Evolutionary conservation across 768 basidiomycete species (phyloP).

Genomic region (Leccinellum albellum): DNA sequence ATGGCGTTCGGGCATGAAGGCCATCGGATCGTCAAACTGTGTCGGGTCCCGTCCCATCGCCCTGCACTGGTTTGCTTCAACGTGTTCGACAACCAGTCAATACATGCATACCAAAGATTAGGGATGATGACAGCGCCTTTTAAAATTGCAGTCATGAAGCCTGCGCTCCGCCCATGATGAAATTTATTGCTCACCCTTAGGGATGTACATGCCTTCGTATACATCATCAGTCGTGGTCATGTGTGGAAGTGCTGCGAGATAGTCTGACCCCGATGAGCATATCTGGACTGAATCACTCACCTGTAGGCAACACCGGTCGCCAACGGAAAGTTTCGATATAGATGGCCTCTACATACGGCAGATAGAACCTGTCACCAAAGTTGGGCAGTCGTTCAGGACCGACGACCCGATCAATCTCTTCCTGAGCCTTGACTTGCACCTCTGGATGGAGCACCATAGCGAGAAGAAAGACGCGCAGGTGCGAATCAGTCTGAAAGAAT

Average conservation of each 20-base stretch:
- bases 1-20: conserved; percentile 57
- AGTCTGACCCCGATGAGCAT: background rate
- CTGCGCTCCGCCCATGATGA: background rate
- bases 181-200: conserved; percentile 18
- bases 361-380: conserved; percentile 21
- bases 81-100: background rate
- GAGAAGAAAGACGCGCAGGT: conserved; percentile 27
- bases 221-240: conserved; percentile 23
- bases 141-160: background rate
- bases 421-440: conserved; percentile 29
- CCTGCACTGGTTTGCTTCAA: conserved; percentile 25
- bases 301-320: conserved; percentile 25
- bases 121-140: conserved; percentile 21
- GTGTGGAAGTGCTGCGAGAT: conserved; percentile 20
- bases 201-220: conserved; percentile 29
- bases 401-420: conserved; percentile 31
- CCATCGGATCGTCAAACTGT: conserved; percentile 48
- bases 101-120: conserved; percentile 22
- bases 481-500: conserved; percentile 9
- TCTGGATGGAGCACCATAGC: conserved; percentile 34
- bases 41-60: conserved; percentile 48
- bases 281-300: conserved; percentile 14
- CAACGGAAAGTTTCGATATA: conserved; percentile 32
- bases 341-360: conserved; percentile 34
- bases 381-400: conserved; percentile 30